phyloP scores from a whole-genome alignment of 805 yeast species.

The Kluyveromyces aestuarii region DNA sequence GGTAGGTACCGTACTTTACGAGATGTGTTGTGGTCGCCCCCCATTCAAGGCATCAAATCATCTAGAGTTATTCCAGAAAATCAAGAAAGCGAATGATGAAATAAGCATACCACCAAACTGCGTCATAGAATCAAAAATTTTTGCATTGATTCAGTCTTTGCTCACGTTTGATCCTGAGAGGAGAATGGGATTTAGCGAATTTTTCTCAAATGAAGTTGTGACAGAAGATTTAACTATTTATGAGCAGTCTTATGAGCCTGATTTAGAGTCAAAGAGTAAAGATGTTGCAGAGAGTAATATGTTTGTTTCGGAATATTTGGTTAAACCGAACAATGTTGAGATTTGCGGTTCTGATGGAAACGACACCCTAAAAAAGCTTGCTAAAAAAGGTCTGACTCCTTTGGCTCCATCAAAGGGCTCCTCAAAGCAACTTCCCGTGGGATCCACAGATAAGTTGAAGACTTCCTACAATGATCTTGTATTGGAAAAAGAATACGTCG shows the following conservation, averaged over 20 bases:
- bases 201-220: constrained; percentile 67
- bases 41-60: constrained; percentile 94
- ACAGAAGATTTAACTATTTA: constrained; percentile 37
- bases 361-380: neutral
- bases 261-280: constrained; percentile 55
- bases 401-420: too few relatives aligned
- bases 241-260: constrained; percentile 33
- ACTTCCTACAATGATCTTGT: constrained; percentile 31
- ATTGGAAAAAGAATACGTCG: constrained; percentile 82
- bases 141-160: constrained; percentile 62
- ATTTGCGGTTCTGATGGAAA: neutral
- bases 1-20: constrained; percentile 92
- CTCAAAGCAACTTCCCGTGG: neutral
- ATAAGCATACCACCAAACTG: constrained; percentile 69
- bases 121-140: constrained; percentile 55
- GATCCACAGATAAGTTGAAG: neutral
- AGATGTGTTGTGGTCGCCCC: constrained; percentile 94
- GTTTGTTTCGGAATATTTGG: constrained; percentile 75
- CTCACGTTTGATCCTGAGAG: constrained; percentile 79
- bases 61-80: constrained; percentile 77
- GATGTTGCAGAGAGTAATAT: constrained; percentile 59
- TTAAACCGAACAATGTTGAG: constrained; percentile 20
- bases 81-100: constrained; percentile 70
- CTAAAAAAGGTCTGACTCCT: neutral
- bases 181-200: constrained; percentile 81